These are phyloP conservation scores for Colletotrichum theobromicola DNA, from an alignment of 2,329 filamentous ascomycete species.

Conservation along the genomic window DNA sequence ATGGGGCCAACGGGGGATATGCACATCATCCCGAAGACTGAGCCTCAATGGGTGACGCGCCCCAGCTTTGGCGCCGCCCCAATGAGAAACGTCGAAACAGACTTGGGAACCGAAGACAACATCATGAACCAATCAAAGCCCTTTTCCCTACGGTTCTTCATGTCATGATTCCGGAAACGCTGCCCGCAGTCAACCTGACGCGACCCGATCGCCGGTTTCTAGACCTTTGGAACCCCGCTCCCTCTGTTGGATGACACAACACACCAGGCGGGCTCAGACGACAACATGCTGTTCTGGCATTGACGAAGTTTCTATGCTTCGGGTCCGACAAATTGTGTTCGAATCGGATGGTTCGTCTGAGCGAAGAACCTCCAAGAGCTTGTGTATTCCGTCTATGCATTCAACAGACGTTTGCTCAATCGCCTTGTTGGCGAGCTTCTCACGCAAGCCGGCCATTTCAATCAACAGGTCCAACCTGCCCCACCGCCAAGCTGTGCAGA, in stretches of 20 bases:
- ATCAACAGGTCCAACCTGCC: not conserved
- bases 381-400: not conserved
- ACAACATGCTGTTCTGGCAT: not conserved
- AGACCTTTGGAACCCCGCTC: not conserved
- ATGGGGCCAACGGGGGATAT: not conserved
- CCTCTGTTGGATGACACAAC: not conserved
- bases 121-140: not conserved
- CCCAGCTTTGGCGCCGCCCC: not conserved
- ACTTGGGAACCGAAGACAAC: not conserved
- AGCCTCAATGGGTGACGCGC: slow-evolving; percentile 21
- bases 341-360: not conserved
- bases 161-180: not conserved
- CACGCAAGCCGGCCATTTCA: not conserved
- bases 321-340: not conserved
- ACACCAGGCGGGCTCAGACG: not conserved
- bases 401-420: not conserved
- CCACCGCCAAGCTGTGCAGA: not conserved
- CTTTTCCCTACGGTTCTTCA: not conserved
- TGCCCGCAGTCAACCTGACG: not conserved
- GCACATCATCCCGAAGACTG: slow-evolving; percentile 20
- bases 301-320: not conserved
- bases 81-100: not conserved
- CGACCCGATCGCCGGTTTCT: not conserved
- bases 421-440: not conserved
- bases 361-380: not conserved